These are phyloP conservation scores for Gamsiella multidivaricata DNA, from an alignment of 192 early-diverging fungal genomes.

Conservation along the genomic window DNA sequence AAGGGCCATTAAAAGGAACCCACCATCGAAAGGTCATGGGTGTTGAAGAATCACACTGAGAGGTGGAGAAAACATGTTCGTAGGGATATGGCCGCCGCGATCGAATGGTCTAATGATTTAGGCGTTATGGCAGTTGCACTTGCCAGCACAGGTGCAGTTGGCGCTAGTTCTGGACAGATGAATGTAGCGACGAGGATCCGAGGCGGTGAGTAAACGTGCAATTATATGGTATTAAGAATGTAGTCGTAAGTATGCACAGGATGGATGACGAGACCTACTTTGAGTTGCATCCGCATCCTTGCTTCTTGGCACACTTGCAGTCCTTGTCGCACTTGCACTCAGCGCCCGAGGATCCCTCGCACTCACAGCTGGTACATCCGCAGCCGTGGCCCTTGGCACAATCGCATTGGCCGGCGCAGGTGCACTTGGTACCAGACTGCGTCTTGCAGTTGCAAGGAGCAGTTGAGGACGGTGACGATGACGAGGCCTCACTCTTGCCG, in stretches of 20 bases:
- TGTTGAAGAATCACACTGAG: neutral
- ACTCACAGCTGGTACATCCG: conserved; percentile 20
- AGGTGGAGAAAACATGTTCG: neutral
- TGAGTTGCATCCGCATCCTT: conserved; percentile 10
- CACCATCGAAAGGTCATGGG: no score
- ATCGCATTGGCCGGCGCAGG: conserved; percentile 6
- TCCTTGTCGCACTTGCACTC: conserved; percentile 26
- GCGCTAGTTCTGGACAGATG: neutral
- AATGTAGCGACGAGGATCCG: no score
- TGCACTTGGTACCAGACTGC: conserved; percentile 13
- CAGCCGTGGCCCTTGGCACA: conserved; percentile 15
- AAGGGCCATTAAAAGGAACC: no score
- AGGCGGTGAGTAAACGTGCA: neutral
- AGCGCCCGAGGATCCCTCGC: conserved; percentile 16
- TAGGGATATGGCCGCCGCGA: neutral
- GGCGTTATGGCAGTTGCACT: conserved; percentile 10
- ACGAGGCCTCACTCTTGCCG: conserved; percentile 10
- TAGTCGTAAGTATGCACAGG: neutral
- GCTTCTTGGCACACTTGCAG: conserved; percentile 12
- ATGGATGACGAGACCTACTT: neutral
- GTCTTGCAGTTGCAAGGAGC: conserved; percentile 21
- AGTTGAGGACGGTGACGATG: neutral
- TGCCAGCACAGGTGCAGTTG: conserved; percentile 6
- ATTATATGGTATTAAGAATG: neutral
- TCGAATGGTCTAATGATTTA: neutral